Conservation (phyloP, 2,329 filamentous ascomycete species). For the Biscogniauxia sp. region DNA sequence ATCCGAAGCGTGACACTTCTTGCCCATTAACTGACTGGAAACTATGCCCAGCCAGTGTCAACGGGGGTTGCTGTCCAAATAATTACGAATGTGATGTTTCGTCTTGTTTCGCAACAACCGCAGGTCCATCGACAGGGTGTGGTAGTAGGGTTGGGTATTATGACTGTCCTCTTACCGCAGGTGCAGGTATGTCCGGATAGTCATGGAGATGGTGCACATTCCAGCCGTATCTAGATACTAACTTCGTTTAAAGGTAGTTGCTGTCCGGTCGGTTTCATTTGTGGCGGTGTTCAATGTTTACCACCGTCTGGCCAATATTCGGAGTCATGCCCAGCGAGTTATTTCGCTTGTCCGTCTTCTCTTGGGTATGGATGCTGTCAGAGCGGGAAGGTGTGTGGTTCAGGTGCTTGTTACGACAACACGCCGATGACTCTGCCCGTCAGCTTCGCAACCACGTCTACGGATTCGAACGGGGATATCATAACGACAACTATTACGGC, state of each 20-base stretch:
- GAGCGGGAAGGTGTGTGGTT: conserved; percentile 48
- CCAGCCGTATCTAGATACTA: neutral
- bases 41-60: conserved; percentile 24
- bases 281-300: conserved; percentile 40
- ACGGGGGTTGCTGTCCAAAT: conserved; percentile 48
- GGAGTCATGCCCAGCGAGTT: conserved; percentile 42
- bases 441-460: conserved; percentile 45
- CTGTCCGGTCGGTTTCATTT: conserved; percentile 46
- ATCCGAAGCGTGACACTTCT: conserved; percentile 25
- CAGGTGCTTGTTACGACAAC: conserved; percentile 47
- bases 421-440: conserved; percentile 44
- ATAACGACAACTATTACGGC: conserved; percentile 42
- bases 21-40: conserved; percentile 22
- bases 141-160: conserved; percentile 35
- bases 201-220: conserved; percentile 6
- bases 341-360: conserved; percentile 49
- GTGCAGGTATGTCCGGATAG: conserved; percentile 16
- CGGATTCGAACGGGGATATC: conserved; percentile 37
- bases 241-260: conserved; percentile 37
- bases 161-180: conserved; percentile 39
- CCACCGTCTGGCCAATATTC: conserved; percentile 43
- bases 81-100: conserved; percentile 47
- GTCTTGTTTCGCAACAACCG: conserved; percentile 47
- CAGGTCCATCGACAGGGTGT: conserved; percentile 39
- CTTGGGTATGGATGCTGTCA: conserved; percentile 53